phyloP scores from a whole-genome alignment of 495 filamentous ascomycete species.

The Podospora comata region DNA sequence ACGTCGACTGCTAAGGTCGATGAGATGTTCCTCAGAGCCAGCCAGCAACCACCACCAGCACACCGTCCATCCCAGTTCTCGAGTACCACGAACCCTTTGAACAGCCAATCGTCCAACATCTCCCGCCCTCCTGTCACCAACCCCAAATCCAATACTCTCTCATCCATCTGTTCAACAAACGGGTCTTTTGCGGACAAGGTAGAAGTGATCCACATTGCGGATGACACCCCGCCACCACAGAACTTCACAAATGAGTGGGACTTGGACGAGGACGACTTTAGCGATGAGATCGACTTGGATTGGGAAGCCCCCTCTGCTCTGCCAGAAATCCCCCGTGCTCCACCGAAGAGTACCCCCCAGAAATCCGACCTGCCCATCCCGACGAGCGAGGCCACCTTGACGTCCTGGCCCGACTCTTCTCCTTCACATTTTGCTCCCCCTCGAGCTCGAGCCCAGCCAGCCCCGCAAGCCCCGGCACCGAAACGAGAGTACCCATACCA shows the following conservation, averaged over 20 bases:
- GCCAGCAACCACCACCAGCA: neutral
- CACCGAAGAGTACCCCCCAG: conserved; percentile 4
- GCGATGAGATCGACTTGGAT: conserved; percentile 66
- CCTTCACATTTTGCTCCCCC: conserved; percentile 30
- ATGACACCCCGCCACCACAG: conserved; percentile 10
- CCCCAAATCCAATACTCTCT: conserved; percentile 29
- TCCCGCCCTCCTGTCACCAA: conserved; percentile 14
- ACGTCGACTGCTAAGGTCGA: conserved; percentile 30
- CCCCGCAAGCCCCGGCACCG: conserved; percentile 4
- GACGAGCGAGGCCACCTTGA: conserved; percentile 21
- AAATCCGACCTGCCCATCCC: conserved; percentile 16
- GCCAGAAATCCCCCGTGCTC: conserved; percentile 33
- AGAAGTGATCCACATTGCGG: conserved; percentile 24
- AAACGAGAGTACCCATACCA: conserved; percentile 38
- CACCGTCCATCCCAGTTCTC: conserved; percentile 2
- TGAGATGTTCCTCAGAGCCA: conserved; percentile 26
- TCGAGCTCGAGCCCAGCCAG: conserved; percentile 5
- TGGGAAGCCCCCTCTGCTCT: conserved; percentile 49
- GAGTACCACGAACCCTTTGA: conserved; percentile 11
- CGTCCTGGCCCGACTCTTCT: conserved; percentile 36
- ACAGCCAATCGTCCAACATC: conserved; percentile 16
- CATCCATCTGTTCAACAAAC: conserved; percentile 39
- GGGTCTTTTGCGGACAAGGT: conserved; percentile 40
- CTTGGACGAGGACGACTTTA: conserved; percentile 65
- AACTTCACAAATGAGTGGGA: conserved; percentile 33